Conservation (phyloP, 2,329 filamentous ascomycete genomes). For the Dryadomyces sulphureus region DNA sequence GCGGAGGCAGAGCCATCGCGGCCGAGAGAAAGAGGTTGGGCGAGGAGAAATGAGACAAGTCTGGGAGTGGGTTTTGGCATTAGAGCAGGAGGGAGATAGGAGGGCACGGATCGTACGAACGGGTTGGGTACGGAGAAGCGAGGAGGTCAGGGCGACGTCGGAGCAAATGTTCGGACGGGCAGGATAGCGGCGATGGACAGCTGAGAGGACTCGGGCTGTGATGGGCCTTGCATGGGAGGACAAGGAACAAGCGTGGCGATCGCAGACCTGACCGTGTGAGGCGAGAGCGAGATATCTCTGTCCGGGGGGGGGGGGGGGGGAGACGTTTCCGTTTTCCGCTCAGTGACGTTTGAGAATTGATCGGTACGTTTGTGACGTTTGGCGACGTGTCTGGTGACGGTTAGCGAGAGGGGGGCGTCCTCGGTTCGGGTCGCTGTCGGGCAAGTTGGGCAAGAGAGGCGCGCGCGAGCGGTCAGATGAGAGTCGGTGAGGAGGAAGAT, state of each 20-base stretch:
- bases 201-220: background rate
- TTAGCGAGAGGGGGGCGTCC: no score
- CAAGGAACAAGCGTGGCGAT: background rate
- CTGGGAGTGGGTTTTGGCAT: background rate
- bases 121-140: no score
- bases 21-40: constrained; percentile 17
- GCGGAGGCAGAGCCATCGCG: constrained; percentile 38
- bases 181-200: background rate
- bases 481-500: background rate
- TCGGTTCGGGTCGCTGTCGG: no score
- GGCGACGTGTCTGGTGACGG: no score
- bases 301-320: no score
- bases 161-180: background rate
- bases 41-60: background rate
- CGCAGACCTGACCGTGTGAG: background rate
- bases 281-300: no score
- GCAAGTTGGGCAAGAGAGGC: no score
- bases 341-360: background rate
- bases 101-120: no score
- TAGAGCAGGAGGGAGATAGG: background rate
- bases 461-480: background rate
- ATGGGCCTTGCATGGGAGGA: background rate
- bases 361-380: no score
- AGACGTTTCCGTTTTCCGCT: no score
- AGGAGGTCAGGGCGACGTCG: background rate